phyloP scores from a whole-genome alignment of 2,329 filamentous ascomycete species.

The Stachybotrys echinatus region DNA sequence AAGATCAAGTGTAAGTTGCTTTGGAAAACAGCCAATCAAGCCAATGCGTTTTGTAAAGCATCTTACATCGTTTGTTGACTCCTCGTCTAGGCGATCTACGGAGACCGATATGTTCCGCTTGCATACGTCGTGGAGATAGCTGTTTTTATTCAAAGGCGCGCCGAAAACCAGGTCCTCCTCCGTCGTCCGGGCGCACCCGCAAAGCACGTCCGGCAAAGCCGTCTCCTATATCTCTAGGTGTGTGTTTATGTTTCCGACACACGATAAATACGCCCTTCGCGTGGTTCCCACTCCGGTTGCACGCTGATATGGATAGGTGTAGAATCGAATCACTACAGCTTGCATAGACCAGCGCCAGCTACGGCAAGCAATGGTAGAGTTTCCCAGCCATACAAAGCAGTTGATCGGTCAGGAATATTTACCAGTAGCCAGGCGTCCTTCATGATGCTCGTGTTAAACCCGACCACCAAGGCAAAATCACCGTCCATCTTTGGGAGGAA shows the following conservation, averaged over 20 bases:
- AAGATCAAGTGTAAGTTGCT: constrained; percentile 2
- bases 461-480: background rate
- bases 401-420: too few species aligned
- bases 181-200: background rate
- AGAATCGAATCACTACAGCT: background rate
- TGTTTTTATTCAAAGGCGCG: constrained; percentile 1
- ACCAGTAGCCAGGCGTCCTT: too few species aligned
- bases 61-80: too few species aligned
- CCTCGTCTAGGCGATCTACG: background rate
- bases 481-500: background rate
- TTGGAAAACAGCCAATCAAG: background rate
- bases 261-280: background rate
- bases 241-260: background rate
- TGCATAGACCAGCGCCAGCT: too few species aligned
- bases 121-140: background rate
- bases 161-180: constrained; percentile 1
- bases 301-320: too few species aligned
- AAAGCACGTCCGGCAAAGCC: too few species aligned
- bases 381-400: too few species aligned
- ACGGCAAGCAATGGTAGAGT: too few species aligned
- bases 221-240: background rate
- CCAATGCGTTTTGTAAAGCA: too few species aligned
- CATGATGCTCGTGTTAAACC: too few species aligned
- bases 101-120: constrained; percentile 2
- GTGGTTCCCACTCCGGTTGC: background rate